Evolutionary conservation across 257 asterid genomes (phyloP).

Genomic region (Lantana camara): DNA sequence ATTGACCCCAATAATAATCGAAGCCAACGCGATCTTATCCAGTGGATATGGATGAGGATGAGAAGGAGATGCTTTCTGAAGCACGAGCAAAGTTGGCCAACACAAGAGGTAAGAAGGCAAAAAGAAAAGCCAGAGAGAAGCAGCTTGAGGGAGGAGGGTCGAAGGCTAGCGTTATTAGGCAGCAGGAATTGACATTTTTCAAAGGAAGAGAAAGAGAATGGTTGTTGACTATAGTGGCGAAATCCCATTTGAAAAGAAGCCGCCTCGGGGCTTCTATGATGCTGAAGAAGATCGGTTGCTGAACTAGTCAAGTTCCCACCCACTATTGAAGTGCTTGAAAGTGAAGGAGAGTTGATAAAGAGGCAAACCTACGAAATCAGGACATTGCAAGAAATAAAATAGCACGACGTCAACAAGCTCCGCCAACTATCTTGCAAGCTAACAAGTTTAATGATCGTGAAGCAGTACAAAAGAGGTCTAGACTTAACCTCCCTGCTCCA

Average conservation of each 20-base stretch:
- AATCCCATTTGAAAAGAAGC: constrained; percentile 93
- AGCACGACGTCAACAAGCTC: constrained; percentile 95
- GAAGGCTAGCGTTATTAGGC: constrained; percentile 98
- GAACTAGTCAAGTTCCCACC: constrained; percentile 87
- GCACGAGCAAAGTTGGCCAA: no score
- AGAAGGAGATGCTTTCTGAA: constrained; percentile 99
- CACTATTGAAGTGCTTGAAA: constrained; percentile 95
- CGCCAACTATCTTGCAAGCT: constrained; percentile 88
- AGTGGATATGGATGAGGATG: constrained; percentile 99
- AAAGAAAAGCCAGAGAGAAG: no score
- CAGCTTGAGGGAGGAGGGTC: constrained; percentile 99
- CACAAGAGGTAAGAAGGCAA: no score
- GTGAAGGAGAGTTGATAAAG: constrained; percentile 91
- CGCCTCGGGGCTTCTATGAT: constrained; percentile 97
- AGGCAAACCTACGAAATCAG: constrained; percentile 91
- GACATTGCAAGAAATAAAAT: constrained; percentile 91
- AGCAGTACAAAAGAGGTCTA: constrained; percentile 82
- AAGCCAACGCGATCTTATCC: constrained; percentile 99
- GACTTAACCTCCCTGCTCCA: constrained; percentile 89
- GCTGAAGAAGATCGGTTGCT: constrained; percentile 78
- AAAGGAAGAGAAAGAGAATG: no score
- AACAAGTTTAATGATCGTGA: constrained; percentile 96
- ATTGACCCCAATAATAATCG: constrained; percentile 95
- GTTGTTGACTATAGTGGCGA: constrained; percentile 92
- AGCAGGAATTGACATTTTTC: constrained; percentile 76